Percentiles rank a stretch among this genome's conserved stretches.
phyloP scores from a whole-genome alignment of 139 green algal species.

The Asterochloris erici region DNA sequence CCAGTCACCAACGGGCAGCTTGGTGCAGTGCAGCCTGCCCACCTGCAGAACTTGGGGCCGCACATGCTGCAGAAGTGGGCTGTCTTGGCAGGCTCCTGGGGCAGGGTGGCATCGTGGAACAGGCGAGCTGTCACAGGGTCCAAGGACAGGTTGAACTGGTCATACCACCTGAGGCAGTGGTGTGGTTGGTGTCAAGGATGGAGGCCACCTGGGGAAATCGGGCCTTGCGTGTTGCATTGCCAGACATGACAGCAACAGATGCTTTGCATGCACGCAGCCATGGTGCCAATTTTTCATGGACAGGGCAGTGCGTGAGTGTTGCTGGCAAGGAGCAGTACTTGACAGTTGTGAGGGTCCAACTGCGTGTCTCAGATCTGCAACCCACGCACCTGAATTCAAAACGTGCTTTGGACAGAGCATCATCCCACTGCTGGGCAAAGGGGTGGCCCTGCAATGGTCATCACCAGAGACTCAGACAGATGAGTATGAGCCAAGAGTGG shows the following conservation, averaged over 20 bases:
- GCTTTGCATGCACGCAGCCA: too few relatives aligned
- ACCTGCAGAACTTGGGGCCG: constrained; percentile 85
- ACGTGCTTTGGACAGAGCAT: constrained; percentile 84
- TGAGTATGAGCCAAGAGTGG: too few relatives aligned
- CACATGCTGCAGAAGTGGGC: constrained; percentile 85
- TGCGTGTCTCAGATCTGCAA: not conserved
- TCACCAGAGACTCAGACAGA: too few relatives aligned
- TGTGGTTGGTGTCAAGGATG: too few relatives aligned
- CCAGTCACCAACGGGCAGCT: not conserved
- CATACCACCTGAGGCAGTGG: constrained; percentile 41
- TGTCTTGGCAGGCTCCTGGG: constrained; percentile 67
- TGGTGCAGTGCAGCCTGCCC: not conserved
- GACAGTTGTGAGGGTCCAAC: too few relatives aligned
- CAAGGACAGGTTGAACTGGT: constrained; percentile 95
- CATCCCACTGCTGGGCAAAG: constrained; percentile 75
- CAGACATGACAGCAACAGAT: too few relatives aligned
- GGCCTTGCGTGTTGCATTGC: too few relatives aligned
- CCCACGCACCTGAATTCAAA: constrained; percentile 95
- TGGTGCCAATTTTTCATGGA: too few relatives aligned
- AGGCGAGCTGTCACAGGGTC: constrained; percentile 82
- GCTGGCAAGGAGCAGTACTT: too few relatives aligned
- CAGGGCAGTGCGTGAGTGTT: too few relatives aligned
- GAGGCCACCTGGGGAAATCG: too few relatives aligned
- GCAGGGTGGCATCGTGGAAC: constrained; percentile 88
- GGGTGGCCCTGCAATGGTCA: constrained; percentile 61